A percentile compares a stretch with the other conserved stretches of the same genome.
Conservation (phyloP, 2,329 filamentous ascomycete genomes). For the Apiospora hydei region DNA sequence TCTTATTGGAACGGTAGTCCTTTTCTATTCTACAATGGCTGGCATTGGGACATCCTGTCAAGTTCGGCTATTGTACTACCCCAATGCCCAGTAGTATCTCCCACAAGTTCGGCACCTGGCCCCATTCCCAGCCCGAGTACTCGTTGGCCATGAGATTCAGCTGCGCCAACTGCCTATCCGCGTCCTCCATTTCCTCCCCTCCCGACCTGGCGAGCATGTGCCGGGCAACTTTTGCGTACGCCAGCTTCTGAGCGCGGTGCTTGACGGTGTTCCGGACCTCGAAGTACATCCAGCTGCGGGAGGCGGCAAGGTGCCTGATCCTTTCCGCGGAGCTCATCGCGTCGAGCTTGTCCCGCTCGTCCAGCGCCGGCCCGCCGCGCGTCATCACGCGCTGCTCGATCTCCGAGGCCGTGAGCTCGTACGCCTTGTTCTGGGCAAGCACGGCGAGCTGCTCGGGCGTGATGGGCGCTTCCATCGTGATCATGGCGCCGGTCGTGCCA, state of each 20-base stretch:
- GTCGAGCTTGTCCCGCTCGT: neutral
- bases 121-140: neutral
- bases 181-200: neutral
- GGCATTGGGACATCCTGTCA: neutral
- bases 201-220: neutral
- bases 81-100: neutral
- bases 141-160: neutral
- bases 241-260: conserved; percentile 5
- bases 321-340: neutral
- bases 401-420: neutral
- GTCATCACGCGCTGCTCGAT: neutral
- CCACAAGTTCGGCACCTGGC: conserved; percentile 1
- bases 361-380: neutral
- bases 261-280: neutral
- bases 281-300: neutral
- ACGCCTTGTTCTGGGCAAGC: neutral
- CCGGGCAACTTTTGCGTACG: neutral
- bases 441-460: neutral
- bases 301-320: neutral
- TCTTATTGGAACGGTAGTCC: neutral
- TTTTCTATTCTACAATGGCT: too few relatives aligned
- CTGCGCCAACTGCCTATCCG: neutral
- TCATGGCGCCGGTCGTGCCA: neutral
- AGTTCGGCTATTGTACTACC: neutral
- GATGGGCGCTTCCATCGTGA: neutral